Evolutionary conservation across 805 yeast species (phyloP), one percentile per base, ranked within the genome.

Genomic region (Blastobotrys parvus): DNA sequence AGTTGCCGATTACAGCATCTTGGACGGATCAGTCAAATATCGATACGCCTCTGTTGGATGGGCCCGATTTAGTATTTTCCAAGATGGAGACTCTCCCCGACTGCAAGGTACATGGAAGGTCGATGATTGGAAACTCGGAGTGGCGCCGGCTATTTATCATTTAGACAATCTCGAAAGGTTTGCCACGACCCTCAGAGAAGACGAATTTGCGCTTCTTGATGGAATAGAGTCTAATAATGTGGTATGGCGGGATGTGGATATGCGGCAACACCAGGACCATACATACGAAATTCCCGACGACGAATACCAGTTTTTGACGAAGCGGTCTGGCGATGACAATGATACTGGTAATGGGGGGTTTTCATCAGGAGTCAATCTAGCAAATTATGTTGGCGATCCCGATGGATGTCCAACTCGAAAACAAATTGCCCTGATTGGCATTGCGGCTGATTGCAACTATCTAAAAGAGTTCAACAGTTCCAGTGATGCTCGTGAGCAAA

Each of bases 371-470:
- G 37, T 44, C 7, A 50, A 53, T 37, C 50, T 60, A 17, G 39
- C 41, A 20, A 30, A 43, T 19, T 43, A 55, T 3, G 46, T 62
- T 38, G 66, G 66, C 19, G 47, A 56, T 47, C 52, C 57, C 11
- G 23, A 45, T 5, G 67, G 67, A 5, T 62, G 67, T 38, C 63
- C 65, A 11, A 40, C 45, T 11, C 48, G 51, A 2, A 44, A 58
- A n/a, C 40, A 56, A 43, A 51, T 61, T 11, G 63, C 67, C 1
- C 50, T 60, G 21, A 52, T 64, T n/a, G 69, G 69, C 1, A 45
- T 62, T 3, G 67, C 60, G 13, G 66, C 57, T 1, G 69, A 65
- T 49, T 62, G 65, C 49, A 58, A 55, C 47, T 64, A 52, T 45
- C 13, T 61, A 35, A 22, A 45, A 19, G 44, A 36, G n/a, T 63